Percentiles rank a stretch among this genome's conserved stretches.
Evolutionary conservation across 1,284 basidiomycete genomes (phyloP).

Genomic region (Microbotryum scabiosae): DNA sequence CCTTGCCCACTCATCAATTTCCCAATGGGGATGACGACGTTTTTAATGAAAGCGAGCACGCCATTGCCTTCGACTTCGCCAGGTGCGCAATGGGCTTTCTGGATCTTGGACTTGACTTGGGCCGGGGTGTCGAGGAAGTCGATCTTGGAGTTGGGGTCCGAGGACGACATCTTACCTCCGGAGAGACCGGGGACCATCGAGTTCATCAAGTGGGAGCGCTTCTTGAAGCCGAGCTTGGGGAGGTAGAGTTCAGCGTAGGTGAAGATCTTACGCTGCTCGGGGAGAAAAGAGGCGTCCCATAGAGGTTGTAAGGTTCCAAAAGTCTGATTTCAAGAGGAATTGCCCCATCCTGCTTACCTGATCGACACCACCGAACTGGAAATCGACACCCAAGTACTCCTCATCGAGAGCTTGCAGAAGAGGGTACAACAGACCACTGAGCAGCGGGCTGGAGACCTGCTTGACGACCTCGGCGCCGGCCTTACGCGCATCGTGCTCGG

Average conservation of each 20-base stretch:
- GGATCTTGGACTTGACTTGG: slow-evolving; percentile 79
- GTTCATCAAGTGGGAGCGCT: slow-evolving; percentile 98
- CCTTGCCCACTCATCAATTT: slow-evolving; percentile 48
- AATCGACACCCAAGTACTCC: slow-evolving; percentile 89
- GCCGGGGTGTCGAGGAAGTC: slow-evolving; percentile 90
- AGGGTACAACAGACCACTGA: slow-evolving; percentile 90
- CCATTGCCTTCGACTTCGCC: slow-evolving; percentile 89
- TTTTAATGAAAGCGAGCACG: slow-evolving; percentile 75
- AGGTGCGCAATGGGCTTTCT: slow-evolving; percentile 85
- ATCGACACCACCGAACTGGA: slow-evolving; percentile 97
- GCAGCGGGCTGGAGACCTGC: slow-evolving; percentile 83
- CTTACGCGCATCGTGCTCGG: slow-evolving; percentile 94
- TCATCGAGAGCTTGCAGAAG: slow-evolving; percentile 95
- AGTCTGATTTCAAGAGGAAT: slow-evolving; percentile 5
- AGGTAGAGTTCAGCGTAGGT: slow-evolving; percentile 94
- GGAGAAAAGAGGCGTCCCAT: not conserved
- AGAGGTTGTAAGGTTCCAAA: not conserved
- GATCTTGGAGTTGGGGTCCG: slow-evolving; percentile 93
- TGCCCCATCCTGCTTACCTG: slow-evolving; percentile 53
- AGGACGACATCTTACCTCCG: slow-evolving; percentile 98
- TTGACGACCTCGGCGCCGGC: slow-evolving; percentile 99
- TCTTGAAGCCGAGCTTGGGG: slow-evolving; percentile 82
- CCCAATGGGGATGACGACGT: slow-evolving; percentile 83
- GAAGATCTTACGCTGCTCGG: slow-evolving; percentile 84
- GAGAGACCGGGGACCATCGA: slow-evolving; percentile 90